Percentiles rank a stretch among this genome's conserved stretches.
These are phyloP conservation scores for Eutreptiella sp. DNA, from an alignment of 208 protist species.

Conservation along the genomic window DNA sequence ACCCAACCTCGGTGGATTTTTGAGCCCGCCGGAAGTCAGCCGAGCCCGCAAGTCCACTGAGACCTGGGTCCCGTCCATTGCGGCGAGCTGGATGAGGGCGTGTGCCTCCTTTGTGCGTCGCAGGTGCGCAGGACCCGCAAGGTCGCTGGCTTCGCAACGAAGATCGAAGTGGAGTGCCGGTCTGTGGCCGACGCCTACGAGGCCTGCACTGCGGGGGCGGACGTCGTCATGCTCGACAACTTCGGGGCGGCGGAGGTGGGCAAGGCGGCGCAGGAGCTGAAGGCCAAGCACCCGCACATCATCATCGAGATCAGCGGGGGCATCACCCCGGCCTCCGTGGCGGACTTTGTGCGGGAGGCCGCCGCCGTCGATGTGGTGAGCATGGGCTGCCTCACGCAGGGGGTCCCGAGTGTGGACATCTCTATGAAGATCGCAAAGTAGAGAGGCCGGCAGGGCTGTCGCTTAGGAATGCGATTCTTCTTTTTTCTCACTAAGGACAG, in stretches of 20 bases:
- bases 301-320: slow-evolving; percentile 64
- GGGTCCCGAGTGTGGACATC: slow-evolving; percentile 56
- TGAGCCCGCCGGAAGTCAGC: too few relatives aligned
- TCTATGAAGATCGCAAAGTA: slow-evolving; percentile 45
- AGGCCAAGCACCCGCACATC: slow-evolving; percentile 48
- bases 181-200: slow-evolving; percentile 46
- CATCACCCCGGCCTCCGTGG: slow-evolving; percentile 48
- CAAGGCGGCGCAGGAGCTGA: slow-evolving; percentile 32
- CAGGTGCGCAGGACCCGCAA: slow-evolving; percentile 40
- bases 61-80: neutral
- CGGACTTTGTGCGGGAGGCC: slow-evolving; percentile 33
- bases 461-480: too few relatives aligned
- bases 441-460: too few relatives aligned
- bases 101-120: slow-evolving; percentile 43
- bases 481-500: too few relatives aligned
- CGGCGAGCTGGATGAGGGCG: neutral
- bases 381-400: slow-evolving; percentile 50
- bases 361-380: slow-evolving; percentile 57
- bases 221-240: slow-evolving; percentile 78
- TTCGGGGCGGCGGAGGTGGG: slow-evolving; percentile 39
- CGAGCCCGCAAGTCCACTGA: too few relatives aligned
- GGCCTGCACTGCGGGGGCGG: slow-evolving; percentile 48
- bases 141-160: slow-evolving; percentile 56
- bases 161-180: slow-evolving; percentile 71
- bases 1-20: too few relatives aligned